Base-by-base conservation (phyloP, 371 early-diverging fungal species). In the Mortierella sp. region DNA sequence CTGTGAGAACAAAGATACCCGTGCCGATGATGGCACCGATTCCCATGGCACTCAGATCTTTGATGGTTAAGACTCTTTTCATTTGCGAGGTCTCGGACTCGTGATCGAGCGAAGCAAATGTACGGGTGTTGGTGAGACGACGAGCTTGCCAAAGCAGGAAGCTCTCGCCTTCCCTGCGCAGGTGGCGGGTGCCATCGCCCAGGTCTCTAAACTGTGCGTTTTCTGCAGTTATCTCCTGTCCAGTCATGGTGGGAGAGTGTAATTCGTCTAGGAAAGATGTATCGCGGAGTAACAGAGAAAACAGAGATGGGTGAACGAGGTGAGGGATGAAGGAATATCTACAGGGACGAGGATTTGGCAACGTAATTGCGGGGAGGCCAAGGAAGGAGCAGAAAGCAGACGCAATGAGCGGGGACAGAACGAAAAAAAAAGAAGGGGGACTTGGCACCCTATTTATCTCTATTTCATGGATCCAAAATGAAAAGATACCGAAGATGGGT, bases 21-120 rank as follows among this genome's bases (percentile, higher is more conserved):
- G 82, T 81, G 50, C 94, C 94, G 58, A 94, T 92, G 60, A 92
- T 92, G 46, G 86, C 89, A 62, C 93, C 94, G 21, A 87, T 57
- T 55, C 71, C 71, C 59, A 71, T 47, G 28, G 64, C 48, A 26
- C 44, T 23, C 43, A 71, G n/a, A 41, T 71, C 71, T 41, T 50
- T 60, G 47, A 39, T 51, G 2, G 64, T 64, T 50, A 71, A 50
- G 64, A 71, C 71, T 8, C 65, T 46, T 12, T 71, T 71, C 71
- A 71, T 64, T 50, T 64, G 64, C 4, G 71, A 71, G 2, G 31
- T 24, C 19, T 49, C 60, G 44, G 49, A 50, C 19, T 71, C 71
- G 19, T 71, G 71, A 32, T 71, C 71, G 48, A 71, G 71, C 19
- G 71, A 71, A 39, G 71, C 71, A 31, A 71, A 71, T 3, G 71